Evolutionary conservation across 2,329 filamentous ascomycete genomes (phyloP).

Genomic region (Colletotrichum truncatum): DNA sequence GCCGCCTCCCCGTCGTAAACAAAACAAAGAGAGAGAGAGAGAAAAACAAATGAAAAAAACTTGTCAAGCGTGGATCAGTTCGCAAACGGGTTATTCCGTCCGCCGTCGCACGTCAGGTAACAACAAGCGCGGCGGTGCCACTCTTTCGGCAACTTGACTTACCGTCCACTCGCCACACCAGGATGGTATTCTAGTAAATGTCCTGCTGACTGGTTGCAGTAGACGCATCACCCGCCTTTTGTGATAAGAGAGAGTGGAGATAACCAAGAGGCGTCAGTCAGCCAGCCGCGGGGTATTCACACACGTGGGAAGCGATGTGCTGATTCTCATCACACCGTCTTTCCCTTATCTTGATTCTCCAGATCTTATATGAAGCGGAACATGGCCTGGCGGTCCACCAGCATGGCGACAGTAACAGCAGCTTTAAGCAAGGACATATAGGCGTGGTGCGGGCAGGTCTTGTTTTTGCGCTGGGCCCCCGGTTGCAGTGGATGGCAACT

Average conservation of each 20-base stretch:
- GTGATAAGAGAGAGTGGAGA: not conserved
- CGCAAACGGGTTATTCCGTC: not conserved
- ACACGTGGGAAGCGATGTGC: not conserved
- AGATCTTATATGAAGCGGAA: not conserved
- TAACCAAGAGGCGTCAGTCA: not conserved
- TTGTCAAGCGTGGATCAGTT: too few relatives aligned
- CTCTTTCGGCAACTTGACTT: not conserved
- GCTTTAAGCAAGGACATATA: too few relatives aligned
- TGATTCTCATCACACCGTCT: constrained; percentile 6
- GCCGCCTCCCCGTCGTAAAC: not conserved
- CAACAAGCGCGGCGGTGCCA: not conserved
- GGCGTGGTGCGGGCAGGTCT: not conserved
- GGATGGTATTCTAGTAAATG: not conserved
- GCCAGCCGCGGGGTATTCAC: constrained; percentile 12
- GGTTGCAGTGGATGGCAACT: constrained; percentile 16
- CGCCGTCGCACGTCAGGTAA: not conserved
- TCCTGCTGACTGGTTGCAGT: not conserved
- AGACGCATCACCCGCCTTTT: constrained; percentile 18
- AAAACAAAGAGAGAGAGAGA: too few relatives aligned
- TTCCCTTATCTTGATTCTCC: not conserved
- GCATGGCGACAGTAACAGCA: not conserved
- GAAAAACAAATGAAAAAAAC: too few relatives aligned
- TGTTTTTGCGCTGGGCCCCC: not conserved
- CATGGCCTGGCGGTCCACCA: not conserved
- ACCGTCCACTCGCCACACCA: not conserved